Conservation (phyloP, 1,284 basidiomycete genomes). For the Puccinia horiana region DNA sequence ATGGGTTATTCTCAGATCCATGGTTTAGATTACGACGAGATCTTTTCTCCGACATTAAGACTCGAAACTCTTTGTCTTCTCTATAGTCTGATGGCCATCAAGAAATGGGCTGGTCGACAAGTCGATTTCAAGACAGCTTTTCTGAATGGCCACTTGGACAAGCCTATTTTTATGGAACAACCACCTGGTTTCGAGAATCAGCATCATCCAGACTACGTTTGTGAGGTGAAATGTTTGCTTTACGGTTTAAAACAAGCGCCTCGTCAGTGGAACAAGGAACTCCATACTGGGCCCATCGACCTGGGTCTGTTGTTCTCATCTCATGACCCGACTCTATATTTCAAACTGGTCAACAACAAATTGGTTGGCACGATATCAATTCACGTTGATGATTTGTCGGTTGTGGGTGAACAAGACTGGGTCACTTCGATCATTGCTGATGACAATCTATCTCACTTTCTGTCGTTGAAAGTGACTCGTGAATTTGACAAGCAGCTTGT, state of each 20-base stretch:
- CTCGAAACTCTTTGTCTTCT: slow-evolving; percentile 15
- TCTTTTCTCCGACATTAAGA: not conserved
- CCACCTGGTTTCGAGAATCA: slow-evolving; percentile 2
- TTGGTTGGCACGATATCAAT: not conserved
- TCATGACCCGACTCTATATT: slow-evolving; percentile 4
- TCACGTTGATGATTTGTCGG: not conserved
- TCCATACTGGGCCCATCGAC: not conserved
- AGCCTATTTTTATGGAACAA: not conserved
- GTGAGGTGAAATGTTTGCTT: not conserved
- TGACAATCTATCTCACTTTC: not conserved
- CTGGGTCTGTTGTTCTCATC: not conserved
- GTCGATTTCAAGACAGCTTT: too few relatives aligned
- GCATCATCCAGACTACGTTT: not conserved
- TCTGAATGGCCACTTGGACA: not conserved
- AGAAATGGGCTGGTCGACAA: not conserved
- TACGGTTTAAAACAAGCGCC: not conserved
- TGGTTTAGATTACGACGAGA: not conserved
- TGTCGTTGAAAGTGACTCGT: not conserved
- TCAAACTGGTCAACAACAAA: not conserved
- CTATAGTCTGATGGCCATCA: not conserved
- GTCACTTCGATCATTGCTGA: not conserved
- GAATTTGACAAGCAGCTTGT: not conserved
- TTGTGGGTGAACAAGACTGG: not conserved
- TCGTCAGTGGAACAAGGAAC: not conserved
- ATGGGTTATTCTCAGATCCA: slow-evolving; percentile 2